These are phyloP conservation scores for Polyporus arcularius DNA, from an alignment of 768 basidiomycete species.

Conservation along the genomic window DNA sequence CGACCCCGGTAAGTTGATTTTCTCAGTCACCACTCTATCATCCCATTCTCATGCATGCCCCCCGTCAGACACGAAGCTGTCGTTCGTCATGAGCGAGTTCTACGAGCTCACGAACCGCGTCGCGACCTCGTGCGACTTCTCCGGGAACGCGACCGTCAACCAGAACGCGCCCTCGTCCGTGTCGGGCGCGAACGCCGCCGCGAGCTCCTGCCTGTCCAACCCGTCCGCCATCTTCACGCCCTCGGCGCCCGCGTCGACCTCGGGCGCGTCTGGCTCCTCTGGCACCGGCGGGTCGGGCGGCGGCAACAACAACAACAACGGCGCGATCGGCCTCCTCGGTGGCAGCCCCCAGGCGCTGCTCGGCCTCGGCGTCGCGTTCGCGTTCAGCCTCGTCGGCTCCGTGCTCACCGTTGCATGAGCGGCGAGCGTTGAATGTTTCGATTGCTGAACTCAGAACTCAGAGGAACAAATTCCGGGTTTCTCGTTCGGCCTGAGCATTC, in stretches of 20 bases:
- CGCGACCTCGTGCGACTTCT: conserved; percentile 71
- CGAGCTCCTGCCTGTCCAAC: conserved; percentile 66
- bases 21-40: background rate
- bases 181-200: conserved; percentile 54
- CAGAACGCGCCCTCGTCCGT: conserved; percentile 47
- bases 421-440: background rate
- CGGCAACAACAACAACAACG: conserved; percentile 12
- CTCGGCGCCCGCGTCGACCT: conserved; percentile 38
- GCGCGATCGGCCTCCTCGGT: conserved; percentile 12
- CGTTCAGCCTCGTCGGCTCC: conserved; percentile 25
- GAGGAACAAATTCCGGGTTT: no score
- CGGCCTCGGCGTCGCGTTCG: conserved; percentile 20
- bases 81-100: conserved; percentile 79
- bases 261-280: background rate
- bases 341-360: conserved; percentile 14
- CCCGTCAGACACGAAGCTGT: conserved; percentile 67
- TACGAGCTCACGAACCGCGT: conserved; percentile 66
- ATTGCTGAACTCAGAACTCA: no score
- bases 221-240: conserved; percentile 67
- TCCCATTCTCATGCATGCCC: background rate
- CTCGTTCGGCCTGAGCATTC: no score
- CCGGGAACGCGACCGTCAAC: conserved; percentile 83
- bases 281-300: conserved; percentile 10
- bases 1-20: conserved; percentile 61
- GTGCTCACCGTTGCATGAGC: conserved; percentile 25